These are phyloP conservation scores for Phlebiopsis flavidoalba DNA, from an alignment of 768 basidiomycete genomes.

Conservation along the genomic window DNA sequence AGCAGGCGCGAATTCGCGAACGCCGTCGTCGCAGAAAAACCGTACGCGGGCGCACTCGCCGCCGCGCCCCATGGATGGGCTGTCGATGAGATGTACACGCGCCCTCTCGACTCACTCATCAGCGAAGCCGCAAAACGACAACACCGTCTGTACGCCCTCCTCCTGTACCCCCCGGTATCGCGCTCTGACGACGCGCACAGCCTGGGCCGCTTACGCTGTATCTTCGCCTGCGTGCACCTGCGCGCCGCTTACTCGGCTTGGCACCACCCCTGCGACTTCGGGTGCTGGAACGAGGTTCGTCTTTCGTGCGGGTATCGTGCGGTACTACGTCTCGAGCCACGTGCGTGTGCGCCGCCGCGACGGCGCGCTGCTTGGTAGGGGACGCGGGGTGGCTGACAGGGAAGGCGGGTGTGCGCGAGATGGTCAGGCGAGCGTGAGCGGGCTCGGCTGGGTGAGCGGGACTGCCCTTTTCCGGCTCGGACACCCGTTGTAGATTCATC, in stretches of 20 bases:
- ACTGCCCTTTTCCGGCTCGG: too few relatives aligned
- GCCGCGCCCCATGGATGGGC: conserved; percentile 15
- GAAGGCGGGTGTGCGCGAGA: too few relatives aligned
- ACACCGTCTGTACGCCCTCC: conserved; percentile 26
- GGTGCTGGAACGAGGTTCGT: conserved; percentile 20
- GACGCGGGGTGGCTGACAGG: too few relatives aligned
- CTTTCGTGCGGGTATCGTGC: conserved; percentile 26
- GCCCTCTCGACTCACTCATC: too few relatives aligned
- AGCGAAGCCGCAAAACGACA: conserved; percentile 15
- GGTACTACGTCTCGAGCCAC: conserved; percentile 24
- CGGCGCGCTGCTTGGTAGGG: not conserved
- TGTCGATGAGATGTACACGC: conserved; percentile 19
- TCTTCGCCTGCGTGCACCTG: conserved; percentile 48
- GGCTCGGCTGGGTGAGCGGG: too few relatives aligned
- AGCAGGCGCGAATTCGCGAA: conserved; percentile 3
- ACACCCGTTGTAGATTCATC: too few relatives aligned
- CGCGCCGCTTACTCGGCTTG: conserved; percentile 29
- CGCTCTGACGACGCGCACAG: conserved; percentile 49
- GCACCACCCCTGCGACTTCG: conserved; percentile 22
- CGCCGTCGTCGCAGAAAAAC: conserved; percentile 13
- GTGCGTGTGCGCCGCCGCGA: conserved; percentile 12
- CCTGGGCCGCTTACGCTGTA: conserved; percentile 61
- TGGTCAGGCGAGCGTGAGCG: too few relatives aligned
- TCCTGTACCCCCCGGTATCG: too few relatives aligned
- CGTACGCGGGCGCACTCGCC: too few relatives aligned